phyloP scores from a whole-genome alignment of 352 stramenopile species.

The Chrysophaeum taylorii region DNA sequence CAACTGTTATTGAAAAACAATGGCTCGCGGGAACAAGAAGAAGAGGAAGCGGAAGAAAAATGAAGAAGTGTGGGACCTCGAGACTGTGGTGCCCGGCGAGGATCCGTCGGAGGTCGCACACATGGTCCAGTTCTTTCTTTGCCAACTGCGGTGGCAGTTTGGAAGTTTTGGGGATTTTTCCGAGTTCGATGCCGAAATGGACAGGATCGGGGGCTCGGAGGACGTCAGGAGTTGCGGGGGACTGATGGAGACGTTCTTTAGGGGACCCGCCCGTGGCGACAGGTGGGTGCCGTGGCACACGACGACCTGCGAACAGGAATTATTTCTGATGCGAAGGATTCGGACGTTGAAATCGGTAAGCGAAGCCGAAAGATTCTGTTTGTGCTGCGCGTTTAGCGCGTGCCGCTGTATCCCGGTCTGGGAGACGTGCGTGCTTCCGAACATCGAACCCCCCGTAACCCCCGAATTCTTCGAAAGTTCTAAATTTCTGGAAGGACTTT shows the following conservation, averaged over 20 bases:
- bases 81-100: too few relatives aligned
- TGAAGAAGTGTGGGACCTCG: too few relatives aligned
- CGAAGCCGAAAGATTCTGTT: background rate
- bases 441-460: too few relatives aligned
- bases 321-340: background rate
- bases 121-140: background rate
- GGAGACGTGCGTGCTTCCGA: background rate
- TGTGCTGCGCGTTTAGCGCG: background rate
- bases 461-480: too few relatives aligned
- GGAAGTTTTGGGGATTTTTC: background rate
- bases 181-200: background rate
- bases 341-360: background rate
- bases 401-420: background rate
- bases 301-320: background rate
- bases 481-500: too few relatives aligned
- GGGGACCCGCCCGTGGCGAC: background rate
- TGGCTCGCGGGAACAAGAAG: too few relatives aligned
- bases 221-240: background rate
- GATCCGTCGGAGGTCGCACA: background rate
- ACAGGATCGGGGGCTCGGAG: background rate
- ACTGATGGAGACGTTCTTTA: background rate
- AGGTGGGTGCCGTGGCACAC: conserved; percentile 8
- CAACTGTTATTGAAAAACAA: too few relatives aligned
- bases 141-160: conserved; percentile 11
- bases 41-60: too few relatives aligned